Evolutionary conservation across 768 basidiomycete genomes (phyloP), one percentile per base, ranked within the genome.

Genomic region (Leccinum uliginosum): DNA sequence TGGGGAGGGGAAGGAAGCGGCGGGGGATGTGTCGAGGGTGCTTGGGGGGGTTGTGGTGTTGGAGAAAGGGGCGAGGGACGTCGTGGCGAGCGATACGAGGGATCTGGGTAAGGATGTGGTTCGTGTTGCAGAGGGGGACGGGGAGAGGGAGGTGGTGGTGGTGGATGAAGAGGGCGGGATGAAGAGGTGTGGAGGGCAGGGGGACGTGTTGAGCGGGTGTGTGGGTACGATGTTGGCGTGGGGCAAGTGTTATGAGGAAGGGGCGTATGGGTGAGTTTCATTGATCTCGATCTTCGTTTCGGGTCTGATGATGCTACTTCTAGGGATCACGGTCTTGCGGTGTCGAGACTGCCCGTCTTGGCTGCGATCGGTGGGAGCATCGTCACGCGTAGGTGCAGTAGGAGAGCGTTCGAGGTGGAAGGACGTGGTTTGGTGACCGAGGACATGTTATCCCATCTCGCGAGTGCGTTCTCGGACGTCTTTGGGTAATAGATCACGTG

Each of bases 101-200:
- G 75, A 76, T 55, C 62, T 83, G 46, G 67, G 69, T 11, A 73
- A 70, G 51, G 83, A 81, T 49, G 70, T 77, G 51, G 38, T 80
- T 27, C 72, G 69, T 51, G 57, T 7, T 40, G 75, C 71, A 10
- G 75, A 72, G 0, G 78, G 82, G 15, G 75, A 72, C 0, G 78
- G 83, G 62, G 78, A 75, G 0, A 76, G 77, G 55, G 85, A 88
- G 65, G 80, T 82, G 4, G 72, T 93, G 4, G 77, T 80, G 52
- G 84, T 89, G 27, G 85, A 89, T 60, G 73, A 79, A 0, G 74
- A 82, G 53, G 97, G 97, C 2, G 94, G 96, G 2, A 63, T 91
- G 64, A 96, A 96, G 74, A 77, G 97, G 54, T 95, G 93, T 65
- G 96, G 97, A 12, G 97, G 97, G 1, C 97, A 98, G 70, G 97